phyloP scores from a whole-genome alignment of 306 rosid genomes.

The Clitoria ternatea region DNA sequence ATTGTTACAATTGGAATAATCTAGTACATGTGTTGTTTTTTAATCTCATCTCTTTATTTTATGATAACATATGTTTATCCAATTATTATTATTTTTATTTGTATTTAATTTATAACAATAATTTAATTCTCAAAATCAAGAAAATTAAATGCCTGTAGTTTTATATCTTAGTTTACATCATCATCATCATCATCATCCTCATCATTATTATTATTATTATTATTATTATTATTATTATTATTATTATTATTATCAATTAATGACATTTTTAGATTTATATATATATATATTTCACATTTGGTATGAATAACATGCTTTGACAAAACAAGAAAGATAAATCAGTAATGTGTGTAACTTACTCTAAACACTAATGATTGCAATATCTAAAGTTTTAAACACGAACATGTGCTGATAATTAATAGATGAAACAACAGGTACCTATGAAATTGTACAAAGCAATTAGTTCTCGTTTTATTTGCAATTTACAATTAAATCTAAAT shows the following conservation, averaged over 20 bases:
- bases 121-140: no score
- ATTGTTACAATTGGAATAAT: background rate
- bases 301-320: background rate
- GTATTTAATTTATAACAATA: no score
- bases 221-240: no score
- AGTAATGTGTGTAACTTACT: background rate
- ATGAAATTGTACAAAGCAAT: background rate
- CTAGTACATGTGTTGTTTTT: background rate
- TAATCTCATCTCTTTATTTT: background rate
- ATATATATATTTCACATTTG: background rate
- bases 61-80: background rate
- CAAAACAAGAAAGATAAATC: background rate
- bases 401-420: constrained; percentile 1
- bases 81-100: no score
- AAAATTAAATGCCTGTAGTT: background rate
- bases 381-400: background rate
- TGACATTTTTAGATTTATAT: background rate
- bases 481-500: background rate
- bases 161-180: background rate
- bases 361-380: background rate
- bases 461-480: background rate
- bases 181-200: no score
- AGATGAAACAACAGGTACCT: background rate
- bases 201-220: no score
- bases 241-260: background rate